Evolutionary conservation across 768 basidiomycete genomes (phyloP).

Genomic region (Sarcodon aspratus): DNA sequence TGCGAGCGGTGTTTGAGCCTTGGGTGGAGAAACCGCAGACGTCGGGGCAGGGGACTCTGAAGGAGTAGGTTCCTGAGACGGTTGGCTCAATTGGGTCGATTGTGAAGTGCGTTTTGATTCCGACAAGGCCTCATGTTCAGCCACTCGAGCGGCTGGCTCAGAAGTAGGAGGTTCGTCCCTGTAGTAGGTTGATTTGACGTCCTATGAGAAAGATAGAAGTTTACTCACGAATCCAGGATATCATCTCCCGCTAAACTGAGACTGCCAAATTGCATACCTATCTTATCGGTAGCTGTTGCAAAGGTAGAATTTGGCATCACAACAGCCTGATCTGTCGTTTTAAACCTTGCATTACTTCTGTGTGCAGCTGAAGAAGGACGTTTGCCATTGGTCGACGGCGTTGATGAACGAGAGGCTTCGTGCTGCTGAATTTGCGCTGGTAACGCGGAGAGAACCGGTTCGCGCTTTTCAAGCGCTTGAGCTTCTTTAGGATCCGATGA

Average conservation of each 20-base stretch:
- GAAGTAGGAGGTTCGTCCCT: constrained; percentile 25
- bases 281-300: constrained; percentile 53
- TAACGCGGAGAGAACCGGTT: constrained; percentile 6
- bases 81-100: constrained; percentile 3
- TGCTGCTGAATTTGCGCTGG: constrained; percentile 8
- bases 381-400: constrained; percentile 18
- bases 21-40: constrained; percentile 9
- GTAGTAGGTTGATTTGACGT: neutral
- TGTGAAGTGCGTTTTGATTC: constrained; percentile 17
- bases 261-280: constrained; percentile 88
- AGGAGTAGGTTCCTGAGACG: constrained; percentile 6
- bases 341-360: constrained; percentile 51
- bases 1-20: neutral
- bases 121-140: constrained; percentile 7
- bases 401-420: constrained; percentile 10
- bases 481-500: constrained; percentile 3
- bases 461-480: neutral
- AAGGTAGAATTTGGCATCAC: constrained; percentile 65
- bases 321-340: constrained; percentile 68
- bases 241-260: constrained; percentile 63
- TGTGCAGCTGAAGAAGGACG: constrained; percentile 43
- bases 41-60: constrained; percentile 7
- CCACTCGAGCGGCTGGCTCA: constrained; percentile 14
- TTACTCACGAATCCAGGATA: constrained; percentile 38
- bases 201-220: neutral